phyloP scores from a whole-genome alignment of 192 early-diverging fungal genomes.

The Oehlia diaphana region DNA sequence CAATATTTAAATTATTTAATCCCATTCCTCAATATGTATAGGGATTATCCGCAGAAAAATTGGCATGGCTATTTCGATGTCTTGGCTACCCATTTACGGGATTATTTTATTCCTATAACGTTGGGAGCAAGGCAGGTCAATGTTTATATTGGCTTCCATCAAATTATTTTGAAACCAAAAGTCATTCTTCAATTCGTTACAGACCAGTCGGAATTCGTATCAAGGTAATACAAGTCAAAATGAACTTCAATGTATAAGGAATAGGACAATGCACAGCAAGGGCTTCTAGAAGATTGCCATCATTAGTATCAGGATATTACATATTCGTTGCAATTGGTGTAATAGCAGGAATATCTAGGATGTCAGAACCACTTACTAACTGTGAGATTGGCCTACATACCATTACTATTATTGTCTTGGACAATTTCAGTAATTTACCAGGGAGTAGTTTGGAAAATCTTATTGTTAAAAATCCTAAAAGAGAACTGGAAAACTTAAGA shows the following conservation, averaged over 20 bases:
- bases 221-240: background rate
- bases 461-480: background rate
- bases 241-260: background rate
- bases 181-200: background rate
- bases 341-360: background rate
- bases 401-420: background rate
- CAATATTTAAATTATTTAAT: background rate
- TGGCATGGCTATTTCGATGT: background rate
- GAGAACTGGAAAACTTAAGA: background rate
- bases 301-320: slow-evolving; percentile 2
- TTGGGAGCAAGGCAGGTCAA: background rate
- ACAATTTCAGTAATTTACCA: background rate
- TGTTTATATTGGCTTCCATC: background rate
- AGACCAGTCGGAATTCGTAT: background rate
- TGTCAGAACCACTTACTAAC: background rate
- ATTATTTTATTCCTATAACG: background rate
- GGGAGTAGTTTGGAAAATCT: background rate
- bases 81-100: background rate
- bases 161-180: background rate
- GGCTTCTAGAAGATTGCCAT: background rate
- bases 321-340: slow-evolving; percentile 7
- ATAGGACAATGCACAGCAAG: background rate
- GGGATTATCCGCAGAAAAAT: background rate
- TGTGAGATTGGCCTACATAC: background rate
- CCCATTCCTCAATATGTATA: slow-evolving; percentile 11